These are phyloP conservation scores for Helotiales sp. DNA, from an alignment of 2,329 filamentous ascomycete genomes.

Conservation along the genomic window DNA sequence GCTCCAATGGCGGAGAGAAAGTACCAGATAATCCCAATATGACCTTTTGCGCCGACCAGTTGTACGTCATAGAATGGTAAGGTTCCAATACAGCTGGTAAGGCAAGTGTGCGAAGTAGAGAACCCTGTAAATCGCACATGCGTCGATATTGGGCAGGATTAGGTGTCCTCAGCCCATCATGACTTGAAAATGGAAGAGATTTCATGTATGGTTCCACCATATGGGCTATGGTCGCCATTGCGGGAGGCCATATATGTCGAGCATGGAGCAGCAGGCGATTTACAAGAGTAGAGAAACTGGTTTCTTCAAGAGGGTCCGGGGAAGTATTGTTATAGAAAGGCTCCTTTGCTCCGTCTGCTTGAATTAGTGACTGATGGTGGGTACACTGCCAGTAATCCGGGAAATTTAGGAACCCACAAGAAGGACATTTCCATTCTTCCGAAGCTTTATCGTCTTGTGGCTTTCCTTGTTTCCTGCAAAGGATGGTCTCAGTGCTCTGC, in stretches of 20 bases:
- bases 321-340: too few species aligned
- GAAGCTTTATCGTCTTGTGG: too few species aligned
- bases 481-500: too few species aligned
- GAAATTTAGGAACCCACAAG: too few species aligned
- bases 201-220: slow-evolving; percentile 26
- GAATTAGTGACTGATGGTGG: too few species aligned
- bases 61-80: slow-evolving; percentile 43
- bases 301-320: too few species aligned
- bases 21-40: slow-evolving; percentile 53
- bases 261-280: slow-evolving; percentile 29
- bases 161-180: slow-evolving; percentile 4
- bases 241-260: slow-evolving; percentile 30
- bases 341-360: too few species aligned
- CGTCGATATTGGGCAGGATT: slow-evolving; percentile 11
- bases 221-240: slow-evolving; percentile 27
- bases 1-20: slow-evolving; percentile 49
- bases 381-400: too few species aligned
- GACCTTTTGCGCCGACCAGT: slow-evolving; percentile 58
- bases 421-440: too few species aligned
- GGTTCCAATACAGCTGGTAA: slow-evolving; percentile 37
- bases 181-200: slow-evolving; percentile 4
- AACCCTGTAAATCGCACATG: slow-evolving; percentile 42
- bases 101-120: slow-evolving; percentile 40
- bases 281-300: slow-evolving; percentile 23
- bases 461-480: too few species aligned